Evolutionary conservation across 306 rosid genomes (phyloP), one percentile per base, ranked within the genome.

Genomic region (Begonia peltatifolia): DNA sequence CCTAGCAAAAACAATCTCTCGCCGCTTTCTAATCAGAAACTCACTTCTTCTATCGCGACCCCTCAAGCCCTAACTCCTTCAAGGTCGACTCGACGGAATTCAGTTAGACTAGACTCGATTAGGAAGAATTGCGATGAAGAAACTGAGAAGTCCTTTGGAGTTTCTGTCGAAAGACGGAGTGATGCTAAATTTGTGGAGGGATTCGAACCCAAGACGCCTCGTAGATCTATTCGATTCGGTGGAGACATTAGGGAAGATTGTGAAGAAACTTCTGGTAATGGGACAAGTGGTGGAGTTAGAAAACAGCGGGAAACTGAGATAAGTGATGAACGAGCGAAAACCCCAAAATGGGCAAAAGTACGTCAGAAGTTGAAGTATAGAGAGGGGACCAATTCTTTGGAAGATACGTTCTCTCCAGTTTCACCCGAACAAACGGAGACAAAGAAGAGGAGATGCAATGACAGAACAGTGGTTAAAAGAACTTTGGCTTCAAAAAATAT

Each of bases 401-500:
- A 70, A 42, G 54, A 36, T 49, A 22, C 50, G 10, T 59, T 79
- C 8, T 59, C 73, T 53, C 86, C 88, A 0, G 56, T n/a, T 12
- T 75, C 95, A 2, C 88, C 93, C 2, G 78, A 57, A 17, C 82
- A 63, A 15, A 59, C 59, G 20, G 94, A 82, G 53, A 55, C 52
- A 17, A 76, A 58, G 49, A 74, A 66, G 83, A 80, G 90, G 68
- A 89, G 63, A 58, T 55, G 41, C 6, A 51, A 46, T 13, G 71
- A 56, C 47, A 57, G 54, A 36, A 71, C 17, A 42, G 69, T 74
- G 61, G 71, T 71, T 53, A 81, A 82, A 1, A 70, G 82, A 55
- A 72, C 71, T 47, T 63, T 9, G 59, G 71, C 75, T 59, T 65
- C 70, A 4, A 72, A 46, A 49, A 69, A 63, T 22, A 42, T 17